Evolutionary conservation across 1,284 basidiomycete genomes (phyloP), one percentile per base, ranked within the genome.

Genomic region (Erythrobasidium hasegawianum): DNA sequence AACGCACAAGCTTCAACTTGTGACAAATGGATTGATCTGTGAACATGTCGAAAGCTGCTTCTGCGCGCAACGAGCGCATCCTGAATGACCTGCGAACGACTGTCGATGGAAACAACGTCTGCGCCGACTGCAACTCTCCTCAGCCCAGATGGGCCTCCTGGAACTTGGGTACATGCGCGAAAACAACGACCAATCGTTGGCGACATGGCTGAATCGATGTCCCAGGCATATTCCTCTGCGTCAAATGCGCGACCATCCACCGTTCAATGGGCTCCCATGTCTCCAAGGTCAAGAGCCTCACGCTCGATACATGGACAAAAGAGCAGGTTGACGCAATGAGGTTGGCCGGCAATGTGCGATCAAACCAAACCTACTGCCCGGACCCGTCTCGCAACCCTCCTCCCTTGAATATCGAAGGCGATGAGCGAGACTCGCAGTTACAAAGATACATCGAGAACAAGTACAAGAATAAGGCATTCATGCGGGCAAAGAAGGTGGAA

Each of bases 161-260:
- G 58, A 61, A 43, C 22, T 55, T 67, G 33, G 64, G 64, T n/a
- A n/a, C n/a, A n/a, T n/a, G n/a, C n/a, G n/a, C n/a, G n/a, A n/a
- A n/a, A n/a, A n/a, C n/a, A n/a, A n/a, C n/a, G n/a, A n/a, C n/a
- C n/a, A n/a, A n/a, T n/a, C n/a, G n/a, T n/a, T n/a, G n/a, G n/a
- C n/a, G n/a, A n/a, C n/a, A n/a, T n/a, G n/a, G n/a, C n/a, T n/a
- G n/a, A n/a, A n/a, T n/a, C n/a, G n/a, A n/a, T n/a, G n/a, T n/a
- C n/a, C n/a, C n/a, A n/a, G n/a, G n/a, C 5, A 67, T 67, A 29
- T 67, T 62, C 43, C 59, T 67, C 20, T 67, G 64, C 54, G 64
- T 67, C 33, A 52, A 55, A 18, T 65, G 62, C 56, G 64, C 57
- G 56, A 58, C 57, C 11, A 52, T 61, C 29, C 64, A 67, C 43